Percentiles rank a stretch among this genome's conserved stretches.
Conservation (phyloP, 2,329 filamentous ascomycete species). For the Aureobasidium lini region DNA sequence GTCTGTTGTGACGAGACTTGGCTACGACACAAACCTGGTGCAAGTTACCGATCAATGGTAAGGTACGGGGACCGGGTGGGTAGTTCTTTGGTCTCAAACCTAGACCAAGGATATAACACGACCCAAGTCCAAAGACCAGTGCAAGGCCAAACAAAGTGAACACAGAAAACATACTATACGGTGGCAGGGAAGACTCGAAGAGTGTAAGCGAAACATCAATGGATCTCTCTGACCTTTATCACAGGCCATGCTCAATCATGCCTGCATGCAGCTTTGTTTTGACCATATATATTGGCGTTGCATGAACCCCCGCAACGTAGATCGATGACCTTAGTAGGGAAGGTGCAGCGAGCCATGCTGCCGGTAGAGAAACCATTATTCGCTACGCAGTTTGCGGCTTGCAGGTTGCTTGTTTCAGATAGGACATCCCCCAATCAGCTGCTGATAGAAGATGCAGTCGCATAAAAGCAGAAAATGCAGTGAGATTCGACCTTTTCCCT, state of each 20-base stretch:
- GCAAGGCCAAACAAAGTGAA: neutral
- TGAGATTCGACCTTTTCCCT: no score
- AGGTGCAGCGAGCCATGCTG: neutral
- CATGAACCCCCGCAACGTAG: neutral
- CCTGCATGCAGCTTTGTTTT: neutral
- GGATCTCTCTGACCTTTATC: neutral
- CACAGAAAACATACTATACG: neutral
- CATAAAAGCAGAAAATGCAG: neutral
- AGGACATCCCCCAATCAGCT: neutral
- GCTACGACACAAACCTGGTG: neutral
- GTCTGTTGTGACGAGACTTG: slow-evolving; percentile 28
- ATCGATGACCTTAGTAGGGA: neutral
- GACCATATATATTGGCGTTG: neutral
- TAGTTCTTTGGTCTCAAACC: slow-evolving; percentile 5
- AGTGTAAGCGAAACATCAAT: no score
- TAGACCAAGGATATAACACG: neutral
- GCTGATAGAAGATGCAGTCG: neutral
- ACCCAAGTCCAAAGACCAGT: neutral
- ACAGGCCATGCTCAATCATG: neutral
- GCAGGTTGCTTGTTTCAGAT: neutral
- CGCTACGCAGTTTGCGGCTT: neutral
- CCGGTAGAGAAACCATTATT: neutral
- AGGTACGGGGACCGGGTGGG: slow-evolving; percentile 32
- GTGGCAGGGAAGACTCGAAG: neutral
- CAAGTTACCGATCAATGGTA: slow-evolving; percentile 31